A percentile compares a stretch with the other conserved stretches of the same genome.
Conservation (phyloP, 2,329 filamentous ascomycete species). For the Ceratocystis destructans region DNA sequence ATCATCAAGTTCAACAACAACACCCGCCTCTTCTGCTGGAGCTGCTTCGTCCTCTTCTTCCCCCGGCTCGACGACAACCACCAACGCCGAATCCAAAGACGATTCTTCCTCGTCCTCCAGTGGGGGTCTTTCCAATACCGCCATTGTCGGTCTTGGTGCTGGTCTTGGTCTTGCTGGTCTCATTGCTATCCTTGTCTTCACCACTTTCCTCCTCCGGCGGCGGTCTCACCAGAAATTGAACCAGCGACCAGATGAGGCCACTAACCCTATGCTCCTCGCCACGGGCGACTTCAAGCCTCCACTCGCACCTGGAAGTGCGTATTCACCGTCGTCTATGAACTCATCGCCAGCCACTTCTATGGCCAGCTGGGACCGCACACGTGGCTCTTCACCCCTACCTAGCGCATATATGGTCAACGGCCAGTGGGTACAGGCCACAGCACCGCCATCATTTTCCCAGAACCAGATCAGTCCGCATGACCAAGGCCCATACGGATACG, state of each 20-base stretch:
- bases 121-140: constrained; percentile 26
- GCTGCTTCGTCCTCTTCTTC: constrained; percentile 12
- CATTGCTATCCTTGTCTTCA: constrained; percentile 21
- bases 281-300: constrained; percentile 7
- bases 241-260: background rate
- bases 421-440: constrained; percentile 11
- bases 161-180: constrained; percentile 27
- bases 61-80: constrained; percentile 5
- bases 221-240: constrained; percentile 18
- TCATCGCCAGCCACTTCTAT: constrained; percentile 9
- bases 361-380: constrained; percentile 13
- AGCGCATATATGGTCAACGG: constrained; percentile 12
- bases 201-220: constrained; percentile 25
- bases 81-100: background rate
- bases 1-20: constrained; percentile 11
- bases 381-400: constrained; percentile 9
- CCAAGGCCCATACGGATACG: constrained; percentile 3
- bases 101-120: background rate
- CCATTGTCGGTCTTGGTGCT: constrained; percentile 31
- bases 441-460: background rate
- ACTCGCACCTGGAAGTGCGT: background rate
- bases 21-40: background rate
- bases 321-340: constrained; percentile 1
- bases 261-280: constrained; percentile 10
- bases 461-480: background rate